phyloP scores from a whole-genome alignment of 2,329 filamentous ascomycete species.

The Nothomitra cinnamomea region DNA sequence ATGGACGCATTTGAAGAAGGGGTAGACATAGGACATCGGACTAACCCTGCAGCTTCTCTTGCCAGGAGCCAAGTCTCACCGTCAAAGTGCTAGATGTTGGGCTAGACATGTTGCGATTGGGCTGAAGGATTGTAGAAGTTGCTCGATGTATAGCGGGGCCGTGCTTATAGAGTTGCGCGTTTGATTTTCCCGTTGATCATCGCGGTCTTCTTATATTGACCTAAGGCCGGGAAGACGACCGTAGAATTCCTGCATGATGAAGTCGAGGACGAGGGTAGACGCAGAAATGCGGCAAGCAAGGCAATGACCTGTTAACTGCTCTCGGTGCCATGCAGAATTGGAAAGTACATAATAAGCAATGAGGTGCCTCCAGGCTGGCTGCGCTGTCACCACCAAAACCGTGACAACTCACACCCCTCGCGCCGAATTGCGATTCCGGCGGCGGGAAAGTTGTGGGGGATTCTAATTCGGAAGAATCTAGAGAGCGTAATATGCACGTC shows the following conservation, averaged over 20 bases:
- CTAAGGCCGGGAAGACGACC: not conserved
- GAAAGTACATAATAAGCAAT: conserved; percentile 2
- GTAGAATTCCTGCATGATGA: conserved; percentile 2
- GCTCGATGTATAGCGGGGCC: conserved; percentile 2
- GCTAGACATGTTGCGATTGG: conserved; percentile 2
- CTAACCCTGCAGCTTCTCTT: conserved; percentile 20
- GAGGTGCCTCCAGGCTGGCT: not conserved
- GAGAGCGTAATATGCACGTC: not conserved
- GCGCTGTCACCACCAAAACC: not conserved
- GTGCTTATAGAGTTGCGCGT: conserved; percentile 2
- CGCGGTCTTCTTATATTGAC: conserved; percentile 1
- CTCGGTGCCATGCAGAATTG: not conserved
- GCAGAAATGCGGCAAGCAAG: not conserved
- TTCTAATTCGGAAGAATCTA: conserved; percentile 2
- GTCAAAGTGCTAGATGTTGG: not conserved
- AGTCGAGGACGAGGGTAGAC: conserved; percentile 1
- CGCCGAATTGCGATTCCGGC: conserved; percentile 1
- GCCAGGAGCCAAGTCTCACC: conserved; percentile 12
- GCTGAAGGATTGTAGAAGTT: not conserved
- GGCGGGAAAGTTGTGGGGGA: conserved; percentile 1
- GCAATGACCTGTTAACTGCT: not conserved
- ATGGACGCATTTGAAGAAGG: not conserved
- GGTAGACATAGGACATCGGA: not conserved
- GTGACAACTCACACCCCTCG: conserved; percentile 2
- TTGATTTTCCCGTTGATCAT: conserved; percentile 1